Base-by-base conservation (phyloP, 495 filamentous ascomycete genomes). In the Trichoderma asperelloides region DNA sequence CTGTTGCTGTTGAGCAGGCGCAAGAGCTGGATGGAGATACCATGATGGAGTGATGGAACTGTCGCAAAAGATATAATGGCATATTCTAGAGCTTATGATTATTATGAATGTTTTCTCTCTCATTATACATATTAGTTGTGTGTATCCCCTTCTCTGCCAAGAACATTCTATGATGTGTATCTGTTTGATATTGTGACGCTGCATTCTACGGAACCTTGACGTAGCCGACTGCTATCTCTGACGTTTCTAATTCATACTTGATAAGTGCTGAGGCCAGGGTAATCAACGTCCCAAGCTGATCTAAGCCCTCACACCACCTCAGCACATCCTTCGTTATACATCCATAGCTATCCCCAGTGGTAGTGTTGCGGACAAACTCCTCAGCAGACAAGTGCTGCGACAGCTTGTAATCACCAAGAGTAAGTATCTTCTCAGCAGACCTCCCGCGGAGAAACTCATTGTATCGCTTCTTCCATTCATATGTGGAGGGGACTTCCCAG, bases 31-130 rank as follows among this genome's bases (percentile, higher is more conserved):
- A 65, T 27, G 64, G 33, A 49, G 64, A 65, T 47, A 68, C 71
- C 71, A 67, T 66, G n/a, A 65, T 62, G 15, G 33, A 41, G 15
- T 21, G 9, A 67, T 21, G 49, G 68, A 15, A 37, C 45, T 30
- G 15, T 39, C 12, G 47, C 21, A 65, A 64, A 39, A 66, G 28
- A 62, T 33, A 37, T 16, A 40, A 65, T 18, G 30, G 67, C 8
- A 41, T 68, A 55, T 68, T 62, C 66, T 64, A 68, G 67, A 57
- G 68, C 41, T 66, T 68, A 72, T 70, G 64, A 72, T 62, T 64
- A 67, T 63, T 63, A 63, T 37, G 40, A 63, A 68, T 47, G 43
- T 66, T 69, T 33, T 43, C 16, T 39, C 41, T 33, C 39, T 63
- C 1, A 33, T 39, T 16, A 39, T 23, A 27, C 51, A 57, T 13